Evolutionary conservation across 1,139 yeast species (phyloP), one percentile per base, ranked within the genome.

Genomic region (Taphrina betulina): DNA sequence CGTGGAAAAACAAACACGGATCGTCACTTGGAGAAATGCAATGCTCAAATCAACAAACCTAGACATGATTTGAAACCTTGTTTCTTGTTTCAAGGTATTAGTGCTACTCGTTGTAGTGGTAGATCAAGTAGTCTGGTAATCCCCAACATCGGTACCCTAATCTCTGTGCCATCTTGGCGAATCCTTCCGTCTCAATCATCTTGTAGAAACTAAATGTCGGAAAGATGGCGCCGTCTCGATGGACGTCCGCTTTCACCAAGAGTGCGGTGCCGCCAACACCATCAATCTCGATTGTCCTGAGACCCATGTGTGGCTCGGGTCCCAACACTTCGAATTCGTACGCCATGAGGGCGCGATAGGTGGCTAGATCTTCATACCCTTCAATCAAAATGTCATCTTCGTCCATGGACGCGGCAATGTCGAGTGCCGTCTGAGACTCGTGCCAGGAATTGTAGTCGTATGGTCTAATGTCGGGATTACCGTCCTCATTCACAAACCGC

Each of bases 221-320:
- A 79, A 92, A 92, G 96, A 90, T 90, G 58, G 97, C 97, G 53
- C 98, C 98, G 69, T 92, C 98, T 69, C 98, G 79, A 72, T 92
- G 98, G 58, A 92, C 98, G 64, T 89, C 96, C 7, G 97, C 95
- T 69, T 90, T 88, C 33, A 92, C 98, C 71, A 92, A 70, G 34
- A 95, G 82, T 41, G 96, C 95, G 28, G 97, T 95, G 34, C 75
- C 97, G 57, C 98, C 98, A 59, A 92, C 97, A 69, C 98, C 98
- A 69, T 92, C 98, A 60, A 92, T 76, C 35, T 81, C 79, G 85
- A 50, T 31, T 10, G 31, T 29, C 12, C 54, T 33, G 23, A 31
- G 10, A 5, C 52, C 52, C 26, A 22, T 14, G 20, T 43, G 26
- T 12, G 29, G 10, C 14, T 31, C 48, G 90, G 83, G 52, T 65